A percentile compares a stretch with the other conserved stretches of the same genome.
Conservation (phyloP, 495 filamentous ascomycete species). For the Daldinia childiae region DNA sequence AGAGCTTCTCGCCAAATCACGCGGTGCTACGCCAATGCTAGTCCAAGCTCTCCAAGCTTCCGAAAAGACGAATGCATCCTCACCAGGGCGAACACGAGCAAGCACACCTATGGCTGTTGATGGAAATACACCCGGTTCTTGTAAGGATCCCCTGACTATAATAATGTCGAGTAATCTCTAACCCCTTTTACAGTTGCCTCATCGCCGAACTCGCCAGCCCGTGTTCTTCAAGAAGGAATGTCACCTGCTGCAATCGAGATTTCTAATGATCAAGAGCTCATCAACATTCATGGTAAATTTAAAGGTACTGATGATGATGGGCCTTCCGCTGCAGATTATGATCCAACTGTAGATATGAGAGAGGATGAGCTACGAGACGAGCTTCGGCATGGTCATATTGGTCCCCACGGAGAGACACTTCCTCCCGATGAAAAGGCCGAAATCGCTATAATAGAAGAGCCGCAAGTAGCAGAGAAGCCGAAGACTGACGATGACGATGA, state of each 20-base stretch:
- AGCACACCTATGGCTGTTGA: conserved; percentile 53
- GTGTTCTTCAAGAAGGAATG: conserved; percentile 49
- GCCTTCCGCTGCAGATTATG: conserved; percentile 94
- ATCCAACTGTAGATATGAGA: conserved; percentile 91
- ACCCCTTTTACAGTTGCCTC: conserved; percentile 42
- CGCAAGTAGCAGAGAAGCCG: conserved; percentile 49
- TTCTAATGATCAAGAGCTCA: conserved; percentile 70
- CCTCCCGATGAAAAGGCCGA: conserved; percentile 49
- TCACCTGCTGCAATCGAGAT: conserved; percentile 55
- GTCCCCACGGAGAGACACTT: conserved; percentile 55
- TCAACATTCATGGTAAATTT: conserved; percentile 63
- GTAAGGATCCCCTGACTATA: conserved; percentile 41
- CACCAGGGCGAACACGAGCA: conserved; percentile 59
- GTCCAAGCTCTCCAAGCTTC: conserved; percentile 78
- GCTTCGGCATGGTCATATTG: conserved; percentile 63
- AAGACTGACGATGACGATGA: conserved; percentile 68
- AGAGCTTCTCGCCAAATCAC: conserved; percentile 86
- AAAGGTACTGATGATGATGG: conserved; percentile 69
- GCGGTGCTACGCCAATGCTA: conserved; percentile 74
- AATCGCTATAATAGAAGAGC: conserved; percentile 50
- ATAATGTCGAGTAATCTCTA: conserved; percentile 16
- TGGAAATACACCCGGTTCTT: conserved; percentile 52
- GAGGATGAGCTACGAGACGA: conserved; percentile 82
- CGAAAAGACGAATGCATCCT: conserved; percentile 64
- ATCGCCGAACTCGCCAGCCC: conserved; percentile 51